Evolutionary conservation across 495 filamentous ascomycete species (phyloP).

Genomic region (Daldinia childiae): DNA sequence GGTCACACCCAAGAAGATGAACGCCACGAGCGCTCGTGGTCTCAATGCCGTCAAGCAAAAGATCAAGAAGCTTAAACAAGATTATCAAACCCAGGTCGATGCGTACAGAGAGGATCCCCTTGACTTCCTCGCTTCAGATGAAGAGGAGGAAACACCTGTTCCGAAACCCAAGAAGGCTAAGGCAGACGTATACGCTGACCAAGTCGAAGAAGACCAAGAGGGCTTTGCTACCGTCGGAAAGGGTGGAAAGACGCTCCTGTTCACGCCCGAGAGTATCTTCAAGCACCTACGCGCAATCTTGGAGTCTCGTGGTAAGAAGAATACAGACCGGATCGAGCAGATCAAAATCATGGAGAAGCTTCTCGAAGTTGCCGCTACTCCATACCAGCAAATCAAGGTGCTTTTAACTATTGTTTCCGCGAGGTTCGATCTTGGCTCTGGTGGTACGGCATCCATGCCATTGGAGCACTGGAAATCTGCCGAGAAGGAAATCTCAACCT

Average conservation of each 20-base stretch:
- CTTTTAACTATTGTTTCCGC: conserved; percentile 92
- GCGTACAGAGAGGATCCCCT: conserved; percentile 85
- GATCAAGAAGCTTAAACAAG: conserved; percentile 98
- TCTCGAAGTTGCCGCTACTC: conserved; percentile 82
- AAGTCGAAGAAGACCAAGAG: conserved; percentile 73
- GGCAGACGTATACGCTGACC: conserved; percentile 56
- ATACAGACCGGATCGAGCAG: conserved; percentile 93
- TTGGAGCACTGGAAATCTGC: conserved; percentile 97
- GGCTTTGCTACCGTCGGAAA: conserved; percentile 88
- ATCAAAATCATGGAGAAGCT: conserved; percentile 98
- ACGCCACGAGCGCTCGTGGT: conserved; percentile 90
- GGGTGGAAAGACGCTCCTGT: conserved; percentile 84
- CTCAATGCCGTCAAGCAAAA: conserved; percentile 96
- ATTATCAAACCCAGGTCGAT: conserved; percentile 86
- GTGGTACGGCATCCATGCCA: conserved; percentile 85
- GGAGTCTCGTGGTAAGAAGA: conserved; percentile 97
- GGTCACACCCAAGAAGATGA: conserved; percentile 97
- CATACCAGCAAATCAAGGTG: conserved; percentile 95
- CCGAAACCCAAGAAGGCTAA: conserved; percentile 58
- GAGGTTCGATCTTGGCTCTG: conserved; percentile 89
- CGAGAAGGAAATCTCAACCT: conserved; percentile 79
- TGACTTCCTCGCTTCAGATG: conserved; percentile 85
- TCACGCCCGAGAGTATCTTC: conserved; percentile 96
- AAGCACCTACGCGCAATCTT: conserved; percentile 94
- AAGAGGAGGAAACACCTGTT: conserved; percentile 65